Evolutionary conservation across 1,284 basidiomycete genomes (phyloP).

Genomic region (Cutaneotrichosporon cutaneum): DNA sequence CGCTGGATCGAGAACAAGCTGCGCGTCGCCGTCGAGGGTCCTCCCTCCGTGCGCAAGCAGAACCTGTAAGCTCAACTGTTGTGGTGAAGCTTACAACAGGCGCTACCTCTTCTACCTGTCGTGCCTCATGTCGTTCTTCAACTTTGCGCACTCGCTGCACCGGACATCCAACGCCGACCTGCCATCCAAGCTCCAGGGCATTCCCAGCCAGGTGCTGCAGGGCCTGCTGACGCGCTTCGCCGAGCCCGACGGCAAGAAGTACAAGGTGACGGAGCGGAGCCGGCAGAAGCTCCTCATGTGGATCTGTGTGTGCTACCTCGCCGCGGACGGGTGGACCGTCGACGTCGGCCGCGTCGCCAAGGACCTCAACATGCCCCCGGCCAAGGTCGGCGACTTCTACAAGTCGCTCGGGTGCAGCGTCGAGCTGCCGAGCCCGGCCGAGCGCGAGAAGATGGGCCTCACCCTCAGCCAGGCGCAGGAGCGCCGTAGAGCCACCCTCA

Average conservation of each 20-base stretch:
- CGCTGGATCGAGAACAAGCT: conserved; percentile 60
- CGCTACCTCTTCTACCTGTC: conserved; percentile 77
- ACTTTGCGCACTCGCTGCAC: conserved; percentile 43
- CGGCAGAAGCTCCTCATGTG: conserved; percentile 71
- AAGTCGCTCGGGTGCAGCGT: conserved; percentile 66
- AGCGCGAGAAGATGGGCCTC: conserved; percentile 65
- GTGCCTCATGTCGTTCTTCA: conserved; percentile 68
- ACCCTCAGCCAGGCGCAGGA: conserved; percentile 61
- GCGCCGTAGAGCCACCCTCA: conserved; percentile 68
- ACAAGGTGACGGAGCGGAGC: conserved; percentile 66
- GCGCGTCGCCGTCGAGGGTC: conserved; percentile 28
- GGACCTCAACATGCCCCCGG: conserved; percentile 65
- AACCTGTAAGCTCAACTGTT: conserved; percentile 57
- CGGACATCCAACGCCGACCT: conserved; percentile 37
- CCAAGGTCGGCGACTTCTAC: conserved; percentile 52
- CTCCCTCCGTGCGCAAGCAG: conserved; percentile 53
- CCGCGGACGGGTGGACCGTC: conserved; percentile 70
- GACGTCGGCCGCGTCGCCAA: conserved; percentile 66
- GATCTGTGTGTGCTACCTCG: conserved; percentile 75
- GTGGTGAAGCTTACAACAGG: conserved; percentile 52
- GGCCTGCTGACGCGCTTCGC: conserved; percentile 76
- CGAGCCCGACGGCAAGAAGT: conserved; percentile 62
- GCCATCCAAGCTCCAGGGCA: conserved; percentile 60
- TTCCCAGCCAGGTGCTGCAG: conserved; percentile 68
- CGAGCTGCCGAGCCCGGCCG: conserved; percentile 60